phyloP scores from a whole-genome alignment of 805 yeast genomes.

The Starmerella stigmatis region DNA sequence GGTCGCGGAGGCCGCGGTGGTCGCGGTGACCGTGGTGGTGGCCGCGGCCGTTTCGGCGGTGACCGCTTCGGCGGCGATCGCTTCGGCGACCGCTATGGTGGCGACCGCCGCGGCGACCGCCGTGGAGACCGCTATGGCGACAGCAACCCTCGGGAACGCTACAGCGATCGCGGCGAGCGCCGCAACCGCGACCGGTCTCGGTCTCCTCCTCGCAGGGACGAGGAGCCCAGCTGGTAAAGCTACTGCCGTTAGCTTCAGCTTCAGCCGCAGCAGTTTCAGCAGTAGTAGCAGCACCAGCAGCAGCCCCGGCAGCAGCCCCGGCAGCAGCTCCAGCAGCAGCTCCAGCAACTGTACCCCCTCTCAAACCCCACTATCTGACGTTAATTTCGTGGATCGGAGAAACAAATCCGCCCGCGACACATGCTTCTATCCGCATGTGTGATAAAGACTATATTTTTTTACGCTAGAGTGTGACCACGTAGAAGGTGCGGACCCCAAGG shows the following conservation, averaged over 20 bases:
- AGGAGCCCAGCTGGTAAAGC: conserved; percentile 21
- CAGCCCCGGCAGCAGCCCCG: no score
- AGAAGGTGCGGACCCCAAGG: conserved; percentile 1
- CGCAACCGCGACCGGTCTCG: conserved; percentile 23
- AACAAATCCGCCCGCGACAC: no score
- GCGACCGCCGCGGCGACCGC: conserved; percentile 19
- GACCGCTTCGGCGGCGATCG: conserved; percentile 22
- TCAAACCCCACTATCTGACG: background rate
- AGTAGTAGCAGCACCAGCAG: no score
- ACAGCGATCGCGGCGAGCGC: conserved; percentile 23
- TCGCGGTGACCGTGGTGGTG: conserved; percentile 22
- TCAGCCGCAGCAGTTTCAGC: no score
- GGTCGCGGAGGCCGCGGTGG: conserved; percentile 34
- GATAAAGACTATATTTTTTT: conserved; percentile 5
- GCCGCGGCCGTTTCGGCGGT: conserved; percentile 15
- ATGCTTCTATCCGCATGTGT: background rate
- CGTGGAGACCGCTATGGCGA: conserved; percentile 20
- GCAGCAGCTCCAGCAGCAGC: no score
- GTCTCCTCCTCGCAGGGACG: conserved; percentile 21
- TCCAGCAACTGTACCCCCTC: no score
- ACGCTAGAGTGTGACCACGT: conserved; percentile 4
- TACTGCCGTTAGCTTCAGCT: background rate
- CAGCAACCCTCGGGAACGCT: conserved; percentile 22
- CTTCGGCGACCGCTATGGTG: conserved; percentile 18
- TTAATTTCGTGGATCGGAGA: no score